Percentiles rank a stretch among this genome's conserved stretches.
Evolutionary conservation across 2,329 filamentous ascomycete genomes (phyloP).

Genomic region (Escovopsis sp.): DNA sequence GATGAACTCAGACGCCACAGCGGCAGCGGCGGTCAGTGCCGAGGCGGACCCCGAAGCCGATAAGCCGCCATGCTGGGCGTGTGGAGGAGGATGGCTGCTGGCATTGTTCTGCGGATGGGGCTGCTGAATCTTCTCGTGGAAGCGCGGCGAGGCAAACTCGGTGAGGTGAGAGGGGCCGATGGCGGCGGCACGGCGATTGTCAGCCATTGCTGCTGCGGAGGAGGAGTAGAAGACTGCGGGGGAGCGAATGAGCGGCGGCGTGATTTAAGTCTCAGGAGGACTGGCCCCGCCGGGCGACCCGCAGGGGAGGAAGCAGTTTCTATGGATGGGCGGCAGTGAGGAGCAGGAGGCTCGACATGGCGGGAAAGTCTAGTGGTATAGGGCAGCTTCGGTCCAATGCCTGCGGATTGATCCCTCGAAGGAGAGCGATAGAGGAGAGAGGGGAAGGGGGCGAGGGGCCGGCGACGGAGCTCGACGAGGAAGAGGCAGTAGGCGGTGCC

Average conservation of each 20-base stretch:
- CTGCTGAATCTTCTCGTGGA: slow-evolving; percentile 46
- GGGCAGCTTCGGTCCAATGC: slow-evolving; percentile 3
- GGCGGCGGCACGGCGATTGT: slow-evolving; percentile 17
- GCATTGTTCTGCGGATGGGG: slow-evolving; percentile 37
- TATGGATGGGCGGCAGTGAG: slow-evolving; percentile 16
- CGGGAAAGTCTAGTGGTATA: slow-evolving; percentile 4
- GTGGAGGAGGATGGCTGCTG: slow-evolving; percentile 21
- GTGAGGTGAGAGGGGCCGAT: slow-evolving; percentile 51
- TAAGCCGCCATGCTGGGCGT: slow-evolving; percentile 14
- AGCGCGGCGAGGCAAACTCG: slow-evolving; percentile 51
- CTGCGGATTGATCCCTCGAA: not conserved
- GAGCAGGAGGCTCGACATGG: slow-evolving; percentile 17
- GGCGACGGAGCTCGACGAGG: not conserved
- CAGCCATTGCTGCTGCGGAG: slow-evolving; percentile 17
- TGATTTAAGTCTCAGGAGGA: slow-evolving; percentile 5
- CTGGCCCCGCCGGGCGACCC: slow-evolving; percentile 16
- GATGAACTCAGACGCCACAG: slow-evolving; percentile 29
- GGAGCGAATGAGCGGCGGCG: slow-evolving; percentile 11
- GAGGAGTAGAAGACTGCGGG: not conserved
- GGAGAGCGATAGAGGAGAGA: not conserved
- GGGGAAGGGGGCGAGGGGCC: not conserved
- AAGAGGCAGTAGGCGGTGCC: not conserved
- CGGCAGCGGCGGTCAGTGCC: slow-evolving; percentile 11
- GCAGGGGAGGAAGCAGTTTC: slow-evolving; percentile 15
- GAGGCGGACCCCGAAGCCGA: slow-evolving; percentile 8